phyloP scores from a whole-genome alignment of 768 basidiomycete genomes.

The Termitomyces sp. region DNA sequence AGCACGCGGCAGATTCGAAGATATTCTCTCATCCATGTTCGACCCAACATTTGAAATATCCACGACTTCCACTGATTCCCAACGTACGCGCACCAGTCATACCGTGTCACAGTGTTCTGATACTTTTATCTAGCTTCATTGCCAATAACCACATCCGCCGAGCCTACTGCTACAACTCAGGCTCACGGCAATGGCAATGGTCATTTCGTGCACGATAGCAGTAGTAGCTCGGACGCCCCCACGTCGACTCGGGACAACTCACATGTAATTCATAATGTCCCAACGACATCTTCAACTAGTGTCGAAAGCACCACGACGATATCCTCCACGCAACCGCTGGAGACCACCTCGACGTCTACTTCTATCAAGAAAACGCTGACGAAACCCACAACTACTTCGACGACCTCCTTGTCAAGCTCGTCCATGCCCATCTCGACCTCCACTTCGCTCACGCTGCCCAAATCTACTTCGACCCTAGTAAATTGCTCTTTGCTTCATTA shows the following conservation, averaged over 20 bases:
- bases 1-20: constrained; percentile 5
- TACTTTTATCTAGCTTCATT: background rate
- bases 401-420: constrained; percentile 4
- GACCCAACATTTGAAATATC: no score
- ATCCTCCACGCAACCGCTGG: background rate
- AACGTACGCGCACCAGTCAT: background rate
- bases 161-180: no score
- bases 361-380: background rate
- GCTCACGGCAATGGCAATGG: no score
- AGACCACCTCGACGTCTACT: background rate
- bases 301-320: background rate
- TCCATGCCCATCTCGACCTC: constrained; percentile 6
- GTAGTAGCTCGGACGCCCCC: no score
- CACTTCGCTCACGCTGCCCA: constrained; percentile 1
- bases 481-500: background rate
- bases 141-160: background rate
- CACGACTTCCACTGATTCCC: no score
- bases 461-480: constrained; percentile 7
- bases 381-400: background rate
- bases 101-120: background rate
- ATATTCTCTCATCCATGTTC: no score
- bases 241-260: no score
- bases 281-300: no score
- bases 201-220: background rate
- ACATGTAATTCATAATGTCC: no score